These are phyloP conservation scores for Nicotiana attenuata DNA, from an alignment of 257 asterid genomes.

Conservation along the genomic window DNA sequence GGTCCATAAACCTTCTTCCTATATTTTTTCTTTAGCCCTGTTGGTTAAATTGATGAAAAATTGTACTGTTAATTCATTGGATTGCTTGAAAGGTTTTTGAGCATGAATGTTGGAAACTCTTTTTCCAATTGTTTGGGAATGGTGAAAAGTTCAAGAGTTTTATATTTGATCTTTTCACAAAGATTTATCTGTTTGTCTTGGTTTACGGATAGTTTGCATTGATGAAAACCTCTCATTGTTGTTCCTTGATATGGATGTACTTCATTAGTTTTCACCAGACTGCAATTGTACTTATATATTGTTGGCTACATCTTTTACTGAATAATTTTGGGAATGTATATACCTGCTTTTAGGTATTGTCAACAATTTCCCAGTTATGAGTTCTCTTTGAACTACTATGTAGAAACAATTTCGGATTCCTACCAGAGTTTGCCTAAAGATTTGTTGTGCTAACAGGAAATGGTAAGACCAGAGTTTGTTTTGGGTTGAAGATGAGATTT, in stretches of 20 bases:
- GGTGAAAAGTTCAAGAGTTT: neutral
- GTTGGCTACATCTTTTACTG: too few relatives aligned
- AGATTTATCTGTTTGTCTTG: neutral
- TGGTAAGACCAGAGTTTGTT: neutral
- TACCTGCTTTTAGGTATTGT: too few relatives aligned
- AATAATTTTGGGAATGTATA: too few relatives aligned
- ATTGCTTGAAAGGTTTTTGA: conserved; percentile 14
- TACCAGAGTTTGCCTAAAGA: too few relatives aligned
- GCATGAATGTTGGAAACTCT: conserved; percentile 6
- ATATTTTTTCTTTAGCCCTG: neutral
- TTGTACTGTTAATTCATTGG: neutral
- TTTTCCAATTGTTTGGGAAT: conserved; percentile 6
- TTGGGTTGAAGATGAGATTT: neutral
- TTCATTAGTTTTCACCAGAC: neutral
- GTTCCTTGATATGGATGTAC: neutral
- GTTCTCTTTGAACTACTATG: too few relatives aligned
- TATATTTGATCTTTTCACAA: neutral
- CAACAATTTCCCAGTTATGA: too few relatives aligned
- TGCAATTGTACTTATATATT: neutral
- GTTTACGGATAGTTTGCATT: neutral
- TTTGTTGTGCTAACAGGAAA: neutral
- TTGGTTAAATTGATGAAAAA: neutral
- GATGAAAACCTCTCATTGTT: neutral
- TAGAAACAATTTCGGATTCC: too few relatives aligned
- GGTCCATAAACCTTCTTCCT: conserved; percentile 48